These are phyloP conservation scores for Sugiyamaella grinbergsii DNA, from an alignment of 1,139 yeast genomes.

Conservation along the genomic window DNA sequence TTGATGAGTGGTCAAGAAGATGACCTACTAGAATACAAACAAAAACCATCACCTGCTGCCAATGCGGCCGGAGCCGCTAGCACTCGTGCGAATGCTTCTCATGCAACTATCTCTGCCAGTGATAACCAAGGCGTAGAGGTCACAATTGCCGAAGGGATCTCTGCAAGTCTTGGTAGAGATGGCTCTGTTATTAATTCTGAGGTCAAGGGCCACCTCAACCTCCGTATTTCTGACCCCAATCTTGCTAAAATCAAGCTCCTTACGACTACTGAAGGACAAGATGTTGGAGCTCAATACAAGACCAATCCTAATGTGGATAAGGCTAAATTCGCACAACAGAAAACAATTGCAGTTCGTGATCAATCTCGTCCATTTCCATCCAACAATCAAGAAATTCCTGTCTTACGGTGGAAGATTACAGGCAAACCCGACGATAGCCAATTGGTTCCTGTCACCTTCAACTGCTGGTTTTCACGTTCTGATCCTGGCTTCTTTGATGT, in stretches of 20 bases:
- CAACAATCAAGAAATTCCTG: slow-evolving; percentile 87
- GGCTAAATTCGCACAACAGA: slow-evolving; percentile 57
- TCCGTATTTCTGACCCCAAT: slow-evolving; percentile 75
- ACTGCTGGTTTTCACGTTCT: slow-evolving; percentile 80
- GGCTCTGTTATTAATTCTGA: slow-evolving; percentile 76
- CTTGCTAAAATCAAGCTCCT: slow-evolving; percentile 67
- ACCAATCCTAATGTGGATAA: slow-evolving; percentile 97
- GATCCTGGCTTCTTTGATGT: slow-evolving; percentile 64
- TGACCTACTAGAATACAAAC: slow-evolving; percentile 21
- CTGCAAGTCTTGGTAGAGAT: slow-evolving; percentile 80
- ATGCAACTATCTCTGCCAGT: slow-evolving; percentile 39
- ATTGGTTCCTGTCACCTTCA: slow-evolving; percentile 70
- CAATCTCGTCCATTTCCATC: slow-evolving; percentile 80
- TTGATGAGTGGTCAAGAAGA: slow-evolving; percentile 31
- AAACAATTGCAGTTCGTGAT: slow-evolving; percentile 74
- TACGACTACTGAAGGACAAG: slow-evolving; percentile 53
- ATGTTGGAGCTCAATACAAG: slow-evolving; percentile 68
- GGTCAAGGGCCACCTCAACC: slow-evolving; percentile 86
- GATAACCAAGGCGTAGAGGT: slow-evolving; percentile 78
- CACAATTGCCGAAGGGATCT: slow-evolving; percentile 72
- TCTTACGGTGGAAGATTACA: slow-evolving; percentile 72
- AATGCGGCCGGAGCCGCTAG: slow-evolving; percentile 31
- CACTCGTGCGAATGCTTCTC: slow-evolving; percentile 28
- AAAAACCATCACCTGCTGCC: slow-evolving; percentile 24
- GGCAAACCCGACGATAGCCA: slow-evolving; percentile 51